These are phyloP conservation scores for Daldinia concentrica DNA, from an alignment of 495 filamentous ascomycete species.

Conservation along the genomic window DNA sequence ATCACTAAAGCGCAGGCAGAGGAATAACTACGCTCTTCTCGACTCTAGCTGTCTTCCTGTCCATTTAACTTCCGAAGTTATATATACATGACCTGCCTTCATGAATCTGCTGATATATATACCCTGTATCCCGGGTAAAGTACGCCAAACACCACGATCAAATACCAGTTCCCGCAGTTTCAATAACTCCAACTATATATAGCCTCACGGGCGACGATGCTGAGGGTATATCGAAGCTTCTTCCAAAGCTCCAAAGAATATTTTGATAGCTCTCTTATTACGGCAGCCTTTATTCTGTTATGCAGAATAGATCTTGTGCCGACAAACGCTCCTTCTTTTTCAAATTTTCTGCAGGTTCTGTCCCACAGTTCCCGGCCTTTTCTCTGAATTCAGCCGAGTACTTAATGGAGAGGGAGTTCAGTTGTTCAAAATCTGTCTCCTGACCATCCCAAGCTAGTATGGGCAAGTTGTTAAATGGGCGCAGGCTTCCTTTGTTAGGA, in stretches of 20 bases:
- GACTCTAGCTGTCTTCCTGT: background rate
- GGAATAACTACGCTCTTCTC: background rate
- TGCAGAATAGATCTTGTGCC: constrained; percentile 49
- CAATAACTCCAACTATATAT: constrained; percentile 13
- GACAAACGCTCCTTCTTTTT: constrained; percentile 30
- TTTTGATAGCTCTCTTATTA: background rate
- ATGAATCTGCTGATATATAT: constrained; percentile 26
- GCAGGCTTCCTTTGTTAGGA: constrained; percentile 46
- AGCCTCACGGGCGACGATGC: background rate
- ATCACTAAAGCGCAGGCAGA: constrained; percentile 46
- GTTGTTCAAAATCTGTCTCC: constrained; percentile 37
- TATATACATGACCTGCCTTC: constrained; percentile 35
- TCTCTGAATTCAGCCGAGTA: constrained; percentile 55
- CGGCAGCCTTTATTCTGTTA: constrained; percentile 7
- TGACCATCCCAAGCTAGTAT: constrained; percentile 55
- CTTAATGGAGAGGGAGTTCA: constrained; percentile 50
- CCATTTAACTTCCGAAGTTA: background rate
- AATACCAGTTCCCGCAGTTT: constrained; percentile 7
- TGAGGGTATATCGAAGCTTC: constrained; percentile 19
- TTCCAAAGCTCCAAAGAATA: background rate
- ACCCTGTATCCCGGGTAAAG: constrained; percentile 4
- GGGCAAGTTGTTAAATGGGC: constrained; percentile 51
- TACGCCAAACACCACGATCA: constrained; percentile 22
- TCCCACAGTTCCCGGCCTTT: constrained; percentile 52
- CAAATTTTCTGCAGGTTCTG: constrained; percentile 35